Conservation (phyloP, 2,329 filamentous ascomycete species). For the Aspergillus novoparasiticus region DNA sequence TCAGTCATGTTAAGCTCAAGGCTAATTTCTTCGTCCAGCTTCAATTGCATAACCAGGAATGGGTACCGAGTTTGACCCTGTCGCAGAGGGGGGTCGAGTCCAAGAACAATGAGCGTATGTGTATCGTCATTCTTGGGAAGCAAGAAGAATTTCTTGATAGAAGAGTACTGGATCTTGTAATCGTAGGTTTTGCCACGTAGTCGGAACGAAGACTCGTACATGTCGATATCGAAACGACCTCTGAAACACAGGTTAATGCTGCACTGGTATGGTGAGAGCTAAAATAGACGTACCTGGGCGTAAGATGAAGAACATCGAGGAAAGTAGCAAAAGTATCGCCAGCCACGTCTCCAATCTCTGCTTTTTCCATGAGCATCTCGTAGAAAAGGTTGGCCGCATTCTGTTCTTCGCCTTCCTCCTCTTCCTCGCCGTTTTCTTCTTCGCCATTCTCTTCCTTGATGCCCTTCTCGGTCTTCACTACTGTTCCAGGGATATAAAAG, state of each 20-base stretch:
- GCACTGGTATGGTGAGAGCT: constrained; percentile 11
- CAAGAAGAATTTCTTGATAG: constrained; percentile 98
- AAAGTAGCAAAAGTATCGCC: constrained; percentile 98
- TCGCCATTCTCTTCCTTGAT: constrained; percentile 64
- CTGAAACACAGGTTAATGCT: constrained; percentile 50
- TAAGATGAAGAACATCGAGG: constrained; percentile 93
- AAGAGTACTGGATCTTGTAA: constrained; percentile 99
- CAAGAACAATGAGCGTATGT: constrained; percentile 91
- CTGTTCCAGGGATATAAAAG: constrained; percentile 94
- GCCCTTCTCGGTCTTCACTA: constrained; percentile 69
- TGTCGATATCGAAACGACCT: constrained; percentile 99
- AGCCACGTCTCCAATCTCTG: constrained; percentile 98
- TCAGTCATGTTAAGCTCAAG: constrained; percentile 96
- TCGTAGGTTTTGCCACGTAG: constrained; percentile 98
- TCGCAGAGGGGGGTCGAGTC: constrained; percentile 88
- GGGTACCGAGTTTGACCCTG: constrained; percentile 98
- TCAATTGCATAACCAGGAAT: constrained; percentile 98
- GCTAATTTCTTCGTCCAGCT: constrained; percentile 94
- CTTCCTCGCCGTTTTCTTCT: constrained; percentile 64
- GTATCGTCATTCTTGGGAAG: constrained; percentile 98
- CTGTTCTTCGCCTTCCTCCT: constrained; percentile 76
- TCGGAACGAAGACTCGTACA: constrained; percentile 97
- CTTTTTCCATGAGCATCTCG: constrained; percentile 96
- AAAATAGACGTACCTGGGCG: constrained; percentile 67
- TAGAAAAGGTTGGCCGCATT: constrained; percentile 98